Percentiles rank a stretch among this genome's conserved stretches.
Evolutionary conservation across 2,329 filamentous ascomycete species (phyloP).

Genomic region (Plectosphaerella sp.): DNA sequence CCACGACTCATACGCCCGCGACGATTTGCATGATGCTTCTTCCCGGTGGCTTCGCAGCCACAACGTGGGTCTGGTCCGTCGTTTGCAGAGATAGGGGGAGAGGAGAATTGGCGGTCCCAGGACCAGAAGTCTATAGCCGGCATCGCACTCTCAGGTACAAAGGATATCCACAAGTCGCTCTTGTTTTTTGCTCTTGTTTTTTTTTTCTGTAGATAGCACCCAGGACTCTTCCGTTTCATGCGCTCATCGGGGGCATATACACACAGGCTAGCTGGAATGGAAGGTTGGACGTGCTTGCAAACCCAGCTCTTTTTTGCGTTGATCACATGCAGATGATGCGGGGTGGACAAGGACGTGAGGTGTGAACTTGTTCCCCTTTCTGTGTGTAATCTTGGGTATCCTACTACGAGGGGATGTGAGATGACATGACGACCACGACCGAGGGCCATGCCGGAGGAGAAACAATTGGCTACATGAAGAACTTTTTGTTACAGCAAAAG

Average conservation of each 20-base stretch:
- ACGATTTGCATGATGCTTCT: slow-evolving; percentile 1
- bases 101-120: slow-evolving; percentile 3
- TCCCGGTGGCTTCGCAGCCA: background rate
- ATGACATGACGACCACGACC: too few species aligned
- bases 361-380: too few species aligned
- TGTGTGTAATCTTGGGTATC: too few species aligned
- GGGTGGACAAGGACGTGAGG: too few species aligned
- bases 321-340: too few species aligned
- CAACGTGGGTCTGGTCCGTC: background rate
- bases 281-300: background rate
- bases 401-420: too few species aligned
- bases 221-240: slow-evolving; percentile 2
- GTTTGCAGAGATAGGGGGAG: background rate
- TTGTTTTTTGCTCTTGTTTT: slow-evolving; percentile 4
- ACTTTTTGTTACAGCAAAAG: background rate
- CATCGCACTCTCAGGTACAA: slow-evolving; percentile 14
- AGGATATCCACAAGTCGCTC: slow-evolving; percentile 18
- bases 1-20: background rate
- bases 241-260: background rate
- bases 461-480: too few species aligned
- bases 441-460: too few species aligned
- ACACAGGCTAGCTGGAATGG: background rate
- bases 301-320: background rate
- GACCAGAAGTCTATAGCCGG: slow-evolving; percentile 7
- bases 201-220: slow-evolving; percentile 20